Conservation (phyloP, 75 land plant species). For the Selaginella tamariscina region DNA sequence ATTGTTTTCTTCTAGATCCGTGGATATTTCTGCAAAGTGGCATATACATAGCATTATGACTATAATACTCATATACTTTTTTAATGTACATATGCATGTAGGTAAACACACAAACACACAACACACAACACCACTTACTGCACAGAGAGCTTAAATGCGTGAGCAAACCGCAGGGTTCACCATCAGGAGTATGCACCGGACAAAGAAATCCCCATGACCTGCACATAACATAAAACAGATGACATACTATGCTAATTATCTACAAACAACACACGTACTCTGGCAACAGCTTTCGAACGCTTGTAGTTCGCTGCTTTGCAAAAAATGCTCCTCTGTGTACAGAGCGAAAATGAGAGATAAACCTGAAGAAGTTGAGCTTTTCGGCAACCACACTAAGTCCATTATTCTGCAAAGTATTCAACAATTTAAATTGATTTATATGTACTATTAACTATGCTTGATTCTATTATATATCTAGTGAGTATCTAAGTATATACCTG, state of each 20-base stretch:
- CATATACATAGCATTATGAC: neutral
- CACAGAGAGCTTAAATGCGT: slow-evolving; percentile 72
- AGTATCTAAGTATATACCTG: too few species aligned
- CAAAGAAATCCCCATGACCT: slow-evolving; percentile 99
- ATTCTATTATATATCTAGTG: too few species aligned
- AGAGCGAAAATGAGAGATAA: slow-evolving; percentile 81
- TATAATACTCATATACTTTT: too few species aligned
- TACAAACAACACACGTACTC: slow-evolving; percentile 46
- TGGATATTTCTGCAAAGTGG: slow-evolving; percentile 52
- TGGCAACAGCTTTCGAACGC: slow-evolving; percentile 87
- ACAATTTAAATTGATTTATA: too few species aligned
- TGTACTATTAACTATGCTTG: too few species aligned
- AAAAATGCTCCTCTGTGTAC: slow-evolving; percentile 93
- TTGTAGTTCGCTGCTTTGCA: slow-evolving; percentile 78
- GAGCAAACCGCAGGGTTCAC: slow-evolving; percentile 85
- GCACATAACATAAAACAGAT: slow-evolving; percentile 8
- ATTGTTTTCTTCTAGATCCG: slow-evolving; percentile 54
- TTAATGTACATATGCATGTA: too few species aligned
- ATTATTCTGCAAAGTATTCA: slow-evolving; percentile 33
- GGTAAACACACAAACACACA: too few species aligned
- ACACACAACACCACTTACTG: slow-evolving; percentile 45
- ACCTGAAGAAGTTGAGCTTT: slow-evolving; percentile 81
- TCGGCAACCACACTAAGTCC: slow-evolving; percentile 85
- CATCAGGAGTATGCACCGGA: slow-evolving; percentile 99
- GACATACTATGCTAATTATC: neutral